These are phyloP conservation scores for Xylaria sp. DNA, from an alignment of 2,329 filamentous ascomycete species.

Conservation along the genomic window DNA sequence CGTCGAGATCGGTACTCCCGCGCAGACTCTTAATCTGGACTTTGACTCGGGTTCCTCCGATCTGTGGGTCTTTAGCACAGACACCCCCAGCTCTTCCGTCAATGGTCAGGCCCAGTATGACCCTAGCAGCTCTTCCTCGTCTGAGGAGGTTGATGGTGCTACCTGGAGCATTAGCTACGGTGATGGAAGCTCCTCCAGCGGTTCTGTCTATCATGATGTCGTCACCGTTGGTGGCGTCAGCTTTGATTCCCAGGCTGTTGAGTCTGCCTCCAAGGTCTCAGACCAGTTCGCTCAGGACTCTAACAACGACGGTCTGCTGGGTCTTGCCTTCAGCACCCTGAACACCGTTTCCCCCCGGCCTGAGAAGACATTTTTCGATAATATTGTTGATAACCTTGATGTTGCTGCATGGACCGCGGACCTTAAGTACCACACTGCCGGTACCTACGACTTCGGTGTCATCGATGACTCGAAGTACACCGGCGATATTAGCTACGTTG, in stretches of 20 bases:
- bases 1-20: conserved; percentile 43
- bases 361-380: conserved; percentile 46
- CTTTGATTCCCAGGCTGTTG: conserved; percentile 40
- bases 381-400: conserved; percentile 36
- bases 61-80: conserved; percentile 44
- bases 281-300: conserved; percentile 41
- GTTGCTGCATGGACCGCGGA: conserved; percentile 43
- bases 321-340: conserved; percentile 44
- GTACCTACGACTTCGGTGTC: conserved; percentile 46
- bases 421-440: conserved; percentile 42
- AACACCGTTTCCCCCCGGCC: conserved; percentile 40
- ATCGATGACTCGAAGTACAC: conserved; percentile 43
- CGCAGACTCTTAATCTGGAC: conserved; percentile 43
- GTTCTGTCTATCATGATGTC: conserved; percentile 42
- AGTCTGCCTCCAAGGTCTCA: conserved; percentile 40
- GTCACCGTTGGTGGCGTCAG: conserved; percentile 42
- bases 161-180: conserved; percentile 43
- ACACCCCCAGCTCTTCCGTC: conserved; percentile 29
- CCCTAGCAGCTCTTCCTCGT: conserved; percentile 35
- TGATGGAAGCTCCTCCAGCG: conserved; percentile 43
- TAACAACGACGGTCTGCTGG: conserved; percentile 43
- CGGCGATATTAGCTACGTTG: conserved; percentile 42
- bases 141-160: conserved; percentile 36
- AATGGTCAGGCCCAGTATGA: conserved; percentile 41
- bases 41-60: conserved; percentile 46